phyloP scores from a whole-genome alignment of 1,284 basidiomycete species.

The Cryptococcus sp. region DNA sequence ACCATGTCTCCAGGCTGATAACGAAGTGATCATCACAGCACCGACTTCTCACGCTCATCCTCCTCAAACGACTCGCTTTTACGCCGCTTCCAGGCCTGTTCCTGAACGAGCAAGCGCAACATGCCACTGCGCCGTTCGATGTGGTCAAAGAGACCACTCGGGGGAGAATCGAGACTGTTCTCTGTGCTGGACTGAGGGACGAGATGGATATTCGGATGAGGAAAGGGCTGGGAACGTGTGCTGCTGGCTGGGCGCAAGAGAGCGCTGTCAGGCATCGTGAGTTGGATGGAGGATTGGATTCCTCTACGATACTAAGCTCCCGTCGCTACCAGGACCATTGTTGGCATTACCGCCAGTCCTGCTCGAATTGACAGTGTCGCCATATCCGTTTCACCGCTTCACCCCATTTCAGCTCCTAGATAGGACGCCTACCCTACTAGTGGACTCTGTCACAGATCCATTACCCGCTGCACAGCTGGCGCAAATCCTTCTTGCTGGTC shows the following conservation, averaged over 20 bases:
- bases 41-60: constrained; percentile 41
- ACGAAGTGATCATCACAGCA: constrained; percentile 22
- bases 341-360: constrained; percentile 35
- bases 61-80: constrained; percentile 44
- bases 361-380: constrained; percentile 36
- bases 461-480: constrained; percentile 35
- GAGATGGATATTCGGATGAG: constrained; percentile 47
- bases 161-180: constrained; percentile 40
- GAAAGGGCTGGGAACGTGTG: constrained; percentile 44
- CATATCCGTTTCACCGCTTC: constrained; percentile 44
- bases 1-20: neutral
- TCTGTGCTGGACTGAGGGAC: constrained; percentile 45
- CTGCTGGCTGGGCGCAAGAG: constrained; percentile 42
- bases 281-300: constrained; percentile 6
- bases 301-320: neutral
- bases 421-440: constrained; percentile 36
- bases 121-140: constrained; percentile 42
- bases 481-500: constrained; percentile 37
- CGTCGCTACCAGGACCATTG: constrained; percentile 33
- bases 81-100: constrained; percentile 32
- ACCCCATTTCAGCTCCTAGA: constrained; percentile 46
- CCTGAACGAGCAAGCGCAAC: constrained; percentile 30
- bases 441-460: constrained; percentile 32
- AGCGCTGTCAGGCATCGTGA: constrained; percentile 39
- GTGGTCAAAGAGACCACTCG: constrained; percentile 37